phyloP scores from a whole-genome alignment of 768 basidiomycete genomes.

The Sutorius australiensis region DNA sequence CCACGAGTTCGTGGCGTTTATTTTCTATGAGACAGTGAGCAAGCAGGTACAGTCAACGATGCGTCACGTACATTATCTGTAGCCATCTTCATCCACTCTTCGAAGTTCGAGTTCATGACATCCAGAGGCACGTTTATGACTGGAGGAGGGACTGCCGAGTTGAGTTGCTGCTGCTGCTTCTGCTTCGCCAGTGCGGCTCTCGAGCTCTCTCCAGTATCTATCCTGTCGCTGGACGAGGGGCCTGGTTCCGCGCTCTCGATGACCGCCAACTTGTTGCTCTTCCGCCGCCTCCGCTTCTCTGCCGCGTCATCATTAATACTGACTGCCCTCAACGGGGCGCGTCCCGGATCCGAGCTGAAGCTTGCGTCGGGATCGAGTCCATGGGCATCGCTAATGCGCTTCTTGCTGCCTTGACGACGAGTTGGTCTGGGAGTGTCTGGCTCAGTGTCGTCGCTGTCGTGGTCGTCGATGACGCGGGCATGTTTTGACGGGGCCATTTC shows the following conservation, averaged over 20 bases:
- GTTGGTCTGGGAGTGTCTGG: slow-evolving; percentile 29
- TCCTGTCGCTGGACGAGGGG: slow-evolving; percentile 46
- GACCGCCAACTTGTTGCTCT: slow-evolving; percentile 63
- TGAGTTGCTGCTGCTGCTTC: slow-evolving; percentile 57
- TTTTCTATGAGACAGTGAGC: slow-evolving; percentile 67
- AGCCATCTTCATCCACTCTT: slow-evolving; percentile 99
- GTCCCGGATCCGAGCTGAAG: slow-evolving; percentile 33
- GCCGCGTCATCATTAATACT: slow-evolving; percentile 80
- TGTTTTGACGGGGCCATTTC: slow-evolving; percentile 25
- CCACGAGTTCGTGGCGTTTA: slow-evolving; percentile 97
- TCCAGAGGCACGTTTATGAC: slow-evolving; percentile 64
- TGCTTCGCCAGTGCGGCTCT: slow-evolving; percentile 48
- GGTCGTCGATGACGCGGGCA: slow-evolving; percentile 19
- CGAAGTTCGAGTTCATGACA: slow-evolving; percentile 89
- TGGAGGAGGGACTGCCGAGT: slow-evolving; percentile 55
- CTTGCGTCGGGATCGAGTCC: slow-evolving; percentile 34
- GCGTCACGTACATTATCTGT: slow-evolving; percentile 83
- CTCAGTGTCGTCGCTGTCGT: slow-evolving; percentile 32
- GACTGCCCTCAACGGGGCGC: slow-evolving; percentile 40
- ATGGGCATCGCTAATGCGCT: slow-evolving; percentile 48
- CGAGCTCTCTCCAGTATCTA: slow-evolving; percentile 37
- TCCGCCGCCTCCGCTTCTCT: slow-evolving; percentile 78
- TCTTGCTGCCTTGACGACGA: slow-evolving; percentile 31
- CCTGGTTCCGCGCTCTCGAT: slow-evolving; percentile 57
- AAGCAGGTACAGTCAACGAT: background rate